Evolutionary conservation across 2,329 filamentous ascomycete genomes (phyloP), one percentile per base, ranked within the genome.

Genomic region (Ophiostoma perfectum): DNA sequence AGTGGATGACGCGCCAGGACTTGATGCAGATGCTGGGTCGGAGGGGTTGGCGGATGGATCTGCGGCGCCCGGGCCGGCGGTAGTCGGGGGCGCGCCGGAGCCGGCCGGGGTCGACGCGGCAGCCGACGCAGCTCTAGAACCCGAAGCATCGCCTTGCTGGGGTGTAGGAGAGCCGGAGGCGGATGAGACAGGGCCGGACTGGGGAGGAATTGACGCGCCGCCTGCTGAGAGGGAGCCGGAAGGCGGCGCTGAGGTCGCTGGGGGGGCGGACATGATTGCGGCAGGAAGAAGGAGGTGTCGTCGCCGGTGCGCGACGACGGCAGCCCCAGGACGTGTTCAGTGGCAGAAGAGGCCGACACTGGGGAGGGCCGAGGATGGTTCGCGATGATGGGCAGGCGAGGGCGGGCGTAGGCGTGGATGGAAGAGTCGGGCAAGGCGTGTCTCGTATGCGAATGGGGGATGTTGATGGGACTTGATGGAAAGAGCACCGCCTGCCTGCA

Each of bases 261-360:
- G 79, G 70, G 74, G 70, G 65, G 79, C 76, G 72, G 81, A 81
- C 81, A 83, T 83, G 74, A 75, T 72, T 72, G 66, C 73, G 71
- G 55, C 66, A 70, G 73, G 36, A 42, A 72, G 73, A 16, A 44
- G n/a, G 39, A 42, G 39, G 72, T 72, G 73, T 73, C 75, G 75
- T 75, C 76, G 78, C 77, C 78, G 77, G 73, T 74, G 74, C 72
- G 74, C 74, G 75, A 67, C 76, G 75, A 76, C 76, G 74, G 70
- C 68, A 55, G 47, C 64, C 64, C 39, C 66, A 52, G 64, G 66
- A 62, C 64, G 66, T 65, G 38, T 36, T 60, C 49, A 66, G 63
- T 41, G 62, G 11, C 45, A 55, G 16, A 41, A 63, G 9, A 42
- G 36, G 44, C 42, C 39, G 16, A 42, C 38, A n/a, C 38, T 63